A percentile compares a stretch with the other conserved stretches of the same genome.
Evolutionary conservation across 371 early-diverging fungal genomes (phyloP).

Genomic region (Nematocida minor): DNA sequence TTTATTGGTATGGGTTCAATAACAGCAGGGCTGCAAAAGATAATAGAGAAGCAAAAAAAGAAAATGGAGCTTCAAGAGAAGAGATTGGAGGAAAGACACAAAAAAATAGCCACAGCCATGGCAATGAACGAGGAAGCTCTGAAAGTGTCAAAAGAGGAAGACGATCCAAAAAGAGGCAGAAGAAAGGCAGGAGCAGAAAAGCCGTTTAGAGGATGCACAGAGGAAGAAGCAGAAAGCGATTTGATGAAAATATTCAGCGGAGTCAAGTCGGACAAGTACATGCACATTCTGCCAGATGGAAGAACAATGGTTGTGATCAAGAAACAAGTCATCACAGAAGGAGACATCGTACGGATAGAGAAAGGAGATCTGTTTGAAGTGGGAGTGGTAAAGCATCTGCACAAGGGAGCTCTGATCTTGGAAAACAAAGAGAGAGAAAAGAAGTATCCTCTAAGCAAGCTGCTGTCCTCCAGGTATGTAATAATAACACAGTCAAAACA

Average conservation of each 20-base stretch:
- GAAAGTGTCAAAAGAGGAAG: conserved; percentile 13
- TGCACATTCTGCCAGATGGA: conserved; percentile 32
- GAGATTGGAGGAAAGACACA: conserved; percentile 22
- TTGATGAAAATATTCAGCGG: conserved; percentile 28
- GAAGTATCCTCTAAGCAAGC: conserved; percentile 40
- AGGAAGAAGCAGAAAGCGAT: conserved; percentile 44
- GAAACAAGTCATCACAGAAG: conserved; percentile 29
- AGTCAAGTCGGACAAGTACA: conserved; percentile 29
- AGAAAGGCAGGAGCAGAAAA: conserved; percentile 19
- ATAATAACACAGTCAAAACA: not conserved
- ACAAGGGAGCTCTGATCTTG: conserved; percentile 21
- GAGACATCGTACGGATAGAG: conserved; percentile 38
- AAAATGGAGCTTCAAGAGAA: conserved; percentile 1
- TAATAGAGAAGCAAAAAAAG: conserved; percentile 41
- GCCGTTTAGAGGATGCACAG: conserved; percentile 38
- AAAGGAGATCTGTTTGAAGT: conserved; percentile 37
- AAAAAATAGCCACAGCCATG: not conserved
- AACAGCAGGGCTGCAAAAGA: conserved; percentile 42
- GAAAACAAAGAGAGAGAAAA: conserved; percentile 38
- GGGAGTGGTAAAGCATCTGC: conserved; percentile 23
- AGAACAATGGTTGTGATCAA: conserved; percentile 37
- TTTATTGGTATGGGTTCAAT: conserved; percentile 30
- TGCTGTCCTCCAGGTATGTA: conserved; percentile 39
- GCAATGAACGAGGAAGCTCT: not conserved
- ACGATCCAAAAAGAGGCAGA: conserved; percentile 26